phyloP scores from a whole-genome alignment of 2,329 filamentous ascomycete genomes.

The Fusarium armeniacum region DNA sequence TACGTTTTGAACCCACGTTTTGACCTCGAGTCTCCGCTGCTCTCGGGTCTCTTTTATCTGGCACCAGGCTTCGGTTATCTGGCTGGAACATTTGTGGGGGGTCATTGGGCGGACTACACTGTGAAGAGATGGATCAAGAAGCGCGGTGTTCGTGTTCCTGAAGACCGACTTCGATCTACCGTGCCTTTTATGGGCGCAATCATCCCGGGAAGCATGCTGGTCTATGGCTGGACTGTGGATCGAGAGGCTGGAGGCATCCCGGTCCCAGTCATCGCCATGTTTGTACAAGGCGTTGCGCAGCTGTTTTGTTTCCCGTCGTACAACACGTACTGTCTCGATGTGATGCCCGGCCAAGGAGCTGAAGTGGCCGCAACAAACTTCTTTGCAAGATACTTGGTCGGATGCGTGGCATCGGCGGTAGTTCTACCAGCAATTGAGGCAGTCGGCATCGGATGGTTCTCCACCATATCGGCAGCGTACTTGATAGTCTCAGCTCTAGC shows the following conservation, averaged over 20 bases:
- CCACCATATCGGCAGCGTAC: constrained; percentile 68
- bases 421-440: constrained; percentile 80
- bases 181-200: constrained; percentile 69
- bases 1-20: constrained; percentile 83
- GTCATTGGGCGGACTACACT: constrained; percentile 76
- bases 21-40: constrained; percentile 73
- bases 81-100: constrained; percentile 78
- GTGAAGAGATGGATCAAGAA: constrained; percentile 75
- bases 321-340: constrained; percentile 86
- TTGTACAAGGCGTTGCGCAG: constrained; percentile 80
- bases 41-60: constrained; percentile 80
- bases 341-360: constrained; percentile 76
- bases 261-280: constrained; percentile 79
- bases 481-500: constrained; percentile 56
- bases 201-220: constrained; percentile 73
- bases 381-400: constrained; percentile 81
- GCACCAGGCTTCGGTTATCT: constrained; percentile 80
- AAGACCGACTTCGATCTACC: constrained; percentile 75
- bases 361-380: constrained; percentile 88
- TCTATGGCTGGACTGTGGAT: constrained; percentile 70
- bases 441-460: constrained; percentile 87
- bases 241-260: constrained; percentile 65
- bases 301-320: constrained; percentile 81
- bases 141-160: constrained; percentile 71
- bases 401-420: constrained; percentile 76